phyloP scores from a whole-genome alignment of 1,284 basidiomycete genomes.

The Grifola frondosa region DNA sequence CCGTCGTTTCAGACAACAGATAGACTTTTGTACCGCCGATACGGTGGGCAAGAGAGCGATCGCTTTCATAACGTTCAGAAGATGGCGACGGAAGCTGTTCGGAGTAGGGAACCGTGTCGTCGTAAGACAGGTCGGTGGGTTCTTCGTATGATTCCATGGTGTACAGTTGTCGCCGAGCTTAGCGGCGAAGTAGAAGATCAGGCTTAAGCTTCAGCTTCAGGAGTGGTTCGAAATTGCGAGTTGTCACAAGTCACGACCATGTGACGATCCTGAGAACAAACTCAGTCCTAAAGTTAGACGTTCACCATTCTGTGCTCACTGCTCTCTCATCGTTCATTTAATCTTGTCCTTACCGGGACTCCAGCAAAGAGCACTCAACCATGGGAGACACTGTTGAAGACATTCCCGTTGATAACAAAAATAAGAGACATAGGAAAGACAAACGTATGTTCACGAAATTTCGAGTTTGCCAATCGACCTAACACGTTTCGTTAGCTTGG shows the following conservation, averaged over 20 bases:
- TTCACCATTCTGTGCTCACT: neutral
- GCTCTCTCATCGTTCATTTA: neutral
- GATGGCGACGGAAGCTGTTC: conserved; percentile 41
- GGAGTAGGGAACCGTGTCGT: conserved; percentile 51
- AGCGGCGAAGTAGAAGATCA: neutral
- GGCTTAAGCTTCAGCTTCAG: neutral
- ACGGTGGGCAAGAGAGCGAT: conserved; percentile 50
- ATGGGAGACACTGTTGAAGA: conserved; percentile 51
- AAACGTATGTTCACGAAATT: conserved; percentile 63
- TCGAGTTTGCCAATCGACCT: neutral
- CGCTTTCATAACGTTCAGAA: conserved; percentile 13
- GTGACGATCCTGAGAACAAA: neutral
- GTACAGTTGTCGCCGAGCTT: conserved; percentile 1
- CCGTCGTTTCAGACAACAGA: conserved; percentile 60
- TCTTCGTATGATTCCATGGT: no score
- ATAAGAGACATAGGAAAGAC: conserved; percentile 87
- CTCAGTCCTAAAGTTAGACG: no score
- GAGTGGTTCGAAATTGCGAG: conserved; percentile 1
- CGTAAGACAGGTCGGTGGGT: conserved; percentile 43
- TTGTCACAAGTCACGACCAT: neutral
- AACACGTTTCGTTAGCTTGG: conserved; percentile 67
- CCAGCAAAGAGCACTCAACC: no score
- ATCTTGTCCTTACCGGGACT: neutral
- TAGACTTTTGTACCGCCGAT: conserved; percentile 70
- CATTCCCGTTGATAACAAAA: conserved; percentile 63